These are phyloP conservation scores for Cryptosporidium parvum DNA, from an alignment of 169 alveolate genomes.

Conservation along the genomic window DNA sequence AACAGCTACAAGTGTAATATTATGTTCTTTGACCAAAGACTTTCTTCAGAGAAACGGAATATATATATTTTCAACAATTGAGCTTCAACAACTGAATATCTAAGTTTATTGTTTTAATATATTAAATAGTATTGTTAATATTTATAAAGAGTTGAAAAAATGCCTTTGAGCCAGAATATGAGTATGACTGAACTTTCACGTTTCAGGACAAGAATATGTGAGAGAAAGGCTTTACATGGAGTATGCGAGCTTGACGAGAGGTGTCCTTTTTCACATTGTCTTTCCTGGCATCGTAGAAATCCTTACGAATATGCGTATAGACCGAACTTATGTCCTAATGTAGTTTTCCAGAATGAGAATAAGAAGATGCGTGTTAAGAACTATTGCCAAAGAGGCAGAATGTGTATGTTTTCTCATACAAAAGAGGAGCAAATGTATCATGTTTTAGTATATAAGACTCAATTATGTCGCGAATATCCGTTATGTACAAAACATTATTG, in stretches of 20 bases:
- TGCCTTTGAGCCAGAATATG: constrained; percentile 76
- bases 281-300: constrained; percentile 74
- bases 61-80: background rate
- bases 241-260: constrained; percentile 73
- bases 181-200: constrained; percentile 74
- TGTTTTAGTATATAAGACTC: constrained; percentile 70
- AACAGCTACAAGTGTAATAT: constrained; percentile 29
- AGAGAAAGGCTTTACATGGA: constrained; percentile 74
- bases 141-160: background rate
- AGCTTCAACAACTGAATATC: background rate
- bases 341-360: constrained; percentile 71
- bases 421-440: constrained; percentile 76
- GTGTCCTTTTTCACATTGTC: constrained; percentile 74
- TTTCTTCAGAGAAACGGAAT: background rate
- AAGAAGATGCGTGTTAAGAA: constrained; percentile 74
- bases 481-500: constrained; percentile 73
- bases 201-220: constrained; percentile 75
- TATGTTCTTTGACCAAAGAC: constrained; percentile 46
- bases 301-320: constrained; percentile 74
- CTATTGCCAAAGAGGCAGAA: constrained; percentile 74
- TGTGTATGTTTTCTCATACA: constrained; percentile 77
- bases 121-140: background rate
- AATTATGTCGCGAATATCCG: constrained; percentile 70
- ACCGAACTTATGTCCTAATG: constrained; percentile 73
- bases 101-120: background rate